Conservation (phyloP, 2,329 filamentous ascomycete genomes). For the Didymella segeticola region DNA sequence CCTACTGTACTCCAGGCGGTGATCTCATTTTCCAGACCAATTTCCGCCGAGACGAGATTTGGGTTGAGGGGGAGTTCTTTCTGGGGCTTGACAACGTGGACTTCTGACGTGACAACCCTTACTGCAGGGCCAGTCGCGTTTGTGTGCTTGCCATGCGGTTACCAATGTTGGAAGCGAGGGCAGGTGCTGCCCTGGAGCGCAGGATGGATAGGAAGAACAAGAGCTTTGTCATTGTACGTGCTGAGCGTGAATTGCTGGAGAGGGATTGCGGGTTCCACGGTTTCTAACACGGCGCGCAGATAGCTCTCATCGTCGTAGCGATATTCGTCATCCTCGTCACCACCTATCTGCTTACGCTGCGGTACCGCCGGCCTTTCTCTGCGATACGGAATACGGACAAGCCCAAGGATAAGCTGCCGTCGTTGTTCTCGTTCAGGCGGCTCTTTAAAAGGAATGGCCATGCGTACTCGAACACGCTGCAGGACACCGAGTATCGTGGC, state of each 20-base stretch:
- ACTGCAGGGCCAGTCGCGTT: constrained; percentile 5
- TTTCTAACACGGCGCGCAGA: constrained; percentile 30
- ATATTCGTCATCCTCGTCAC: constrained; percentile 43
- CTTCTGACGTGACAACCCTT: constrained; percentile 1
- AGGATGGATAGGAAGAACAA: constrained; percentile 31
- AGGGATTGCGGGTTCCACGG: no score
- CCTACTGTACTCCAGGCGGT: constrained; percentile 29
- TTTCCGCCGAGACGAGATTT: constrained; percentile 13
- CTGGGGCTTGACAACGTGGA: constrained; percentile 20
- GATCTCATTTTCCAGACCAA: constrained; percentile 35
- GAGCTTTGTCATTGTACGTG: constrained; percentile 41
- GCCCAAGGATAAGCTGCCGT: constrained; percentile 37
- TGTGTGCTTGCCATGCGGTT: constrained; percentile 35
- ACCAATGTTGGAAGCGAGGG: constrained; percentile 30
- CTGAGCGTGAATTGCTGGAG: not conserved
- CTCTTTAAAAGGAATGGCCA: constrained; percentile 35
- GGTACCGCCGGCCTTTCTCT: constrained; percentile 28
- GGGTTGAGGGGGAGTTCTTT: constrained; percentile 3
- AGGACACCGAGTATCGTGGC: constrained; percentile 41
- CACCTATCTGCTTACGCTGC: constrained; percentile 39
- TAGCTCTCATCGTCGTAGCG: constrained; percentile 36
- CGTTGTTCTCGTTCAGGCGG: constrained; percentile 40
- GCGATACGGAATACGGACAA: constrained; percentile 13
- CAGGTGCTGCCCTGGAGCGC: constrained; percentile 26
- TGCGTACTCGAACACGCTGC: constrained; percentile 44